A percentile compares a stretch with the other conserved stretches of the same genome.
These are phyloP conservation scores for Silene uniflora DNA, from an alignment of 148 eudicot genomes.

Conservation along the genomic window DNA sequence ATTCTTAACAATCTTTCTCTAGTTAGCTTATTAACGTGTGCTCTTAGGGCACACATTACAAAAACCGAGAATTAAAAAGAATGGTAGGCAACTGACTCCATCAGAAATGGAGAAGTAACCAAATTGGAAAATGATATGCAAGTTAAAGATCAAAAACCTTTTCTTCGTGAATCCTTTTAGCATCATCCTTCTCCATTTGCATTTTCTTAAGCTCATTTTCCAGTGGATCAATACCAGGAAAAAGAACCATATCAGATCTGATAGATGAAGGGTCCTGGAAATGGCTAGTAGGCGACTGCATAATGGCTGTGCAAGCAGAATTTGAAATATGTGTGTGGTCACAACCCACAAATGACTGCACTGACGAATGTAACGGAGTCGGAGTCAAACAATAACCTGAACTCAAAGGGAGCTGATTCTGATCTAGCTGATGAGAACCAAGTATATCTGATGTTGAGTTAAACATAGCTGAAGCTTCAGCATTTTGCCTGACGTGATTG, in stretches of 20 bases:
- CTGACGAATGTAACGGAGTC: neutral
- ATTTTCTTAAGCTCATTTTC: constrained; percentile 37
- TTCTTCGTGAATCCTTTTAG: constrained; percentile 34
- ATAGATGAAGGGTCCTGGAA: constrained; percentile 14
- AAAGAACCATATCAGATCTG: constrained; percentile 16
- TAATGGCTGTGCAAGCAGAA: neutral
- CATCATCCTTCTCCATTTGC: constrained; percentile 26
- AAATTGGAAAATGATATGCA: neutral
- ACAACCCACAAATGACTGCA: constrained; percentile 3
- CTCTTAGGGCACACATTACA: no score
- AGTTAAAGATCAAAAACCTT: constrained; percentile 30
- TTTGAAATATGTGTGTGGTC: constrained; percentile 13
- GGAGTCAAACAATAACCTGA: neutral
- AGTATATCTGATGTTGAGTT: constrained; percentile 1
- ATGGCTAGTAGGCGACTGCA: constrained; percentile 11
- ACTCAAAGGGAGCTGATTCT: constrained; percentile 2
- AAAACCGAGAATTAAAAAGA: no score
- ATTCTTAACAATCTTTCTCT: no score
- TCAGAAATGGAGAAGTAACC: no score
- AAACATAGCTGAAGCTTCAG: constrained; percentile 1
- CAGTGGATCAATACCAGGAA: constrained; percentile 24
- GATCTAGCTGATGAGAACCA: constrained; percentile 9
- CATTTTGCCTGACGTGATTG: constrained; percentile 4
- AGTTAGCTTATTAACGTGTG: no score
- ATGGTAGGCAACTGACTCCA: no score